Conservation (phyloP, 441 rosid genomes). For the Pelargonium myrrhifolium region DNA sequence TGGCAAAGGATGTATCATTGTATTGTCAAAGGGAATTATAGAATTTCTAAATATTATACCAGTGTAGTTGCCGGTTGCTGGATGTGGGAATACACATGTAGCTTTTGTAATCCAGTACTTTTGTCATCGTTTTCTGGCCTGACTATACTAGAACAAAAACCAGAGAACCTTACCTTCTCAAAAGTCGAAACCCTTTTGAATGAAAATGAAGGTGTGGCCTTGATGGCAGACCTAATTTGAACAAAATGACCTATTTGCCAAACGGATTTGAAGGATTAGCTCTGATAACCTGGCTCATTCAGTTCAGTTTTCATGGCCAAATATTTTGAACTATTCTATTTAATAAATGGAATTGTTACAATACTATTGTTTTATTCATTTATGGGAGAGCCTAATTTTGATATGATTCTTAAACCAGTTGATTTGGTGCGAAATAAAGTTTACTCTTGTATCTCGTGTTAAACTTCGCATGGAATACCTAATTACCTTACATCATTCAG, state of each 20-base stretch:
- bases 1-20: no score
- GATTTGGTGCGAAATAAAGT: neutral
- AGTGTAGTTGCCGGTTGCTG: conserved; percentile 1
- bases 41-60: neutral
- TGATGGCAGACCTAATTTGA: neutral
- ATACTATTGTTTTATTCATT: no score
- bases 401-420: neutral
- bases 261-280: no score
- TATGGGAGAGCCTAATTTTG: no score
- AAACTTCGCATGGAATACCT: neutral
- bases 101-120: neutral
- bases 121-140: neutral
- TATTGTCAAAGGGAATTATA: neutral
- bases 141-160: neutral
- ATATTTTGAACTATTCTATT: no score
- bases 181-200: neutral
- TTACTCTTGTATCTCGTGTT: neutral
- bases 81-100: neutral
- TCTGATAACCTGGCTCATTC: no score
- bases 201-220: neutral
- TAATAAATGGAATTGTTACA: no score
- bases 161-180: neutral
- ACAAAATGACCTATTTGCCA: no score
- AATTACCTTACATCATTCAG: neutral
- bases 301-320: no score